Evolutionary conservation across 169 alveolate genomes (phyloP).

Genomic region (Plasmodium knowlesi): DNA sequence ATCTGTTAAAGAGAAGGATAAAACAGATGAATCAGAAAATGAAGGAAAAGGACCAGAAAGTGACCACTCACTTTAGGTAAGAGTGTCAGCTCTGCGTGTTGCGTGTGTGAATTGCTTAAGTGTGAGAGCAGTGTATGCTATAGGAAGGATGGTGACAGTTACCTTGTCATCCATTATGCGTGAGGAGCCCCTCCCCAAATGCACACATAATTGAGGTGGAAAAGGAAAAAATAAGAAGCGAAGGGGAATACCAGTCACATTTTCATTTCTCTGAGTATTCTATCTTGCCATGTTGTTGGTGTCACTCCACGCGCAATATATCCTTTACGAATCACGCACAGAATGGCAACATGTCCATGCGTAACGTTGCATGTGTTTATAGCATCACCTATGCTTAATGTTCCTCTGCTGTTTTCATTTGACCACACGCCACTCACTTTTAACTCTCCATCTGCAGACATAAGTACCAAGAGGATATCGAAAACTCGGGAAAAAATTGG

Average conservation of each 20-base stretch:
- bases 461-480: constrained; percentile 30
- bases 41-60: neutral
- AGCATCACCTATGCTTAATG: neutral
- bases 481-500: constrained; percentile 37
- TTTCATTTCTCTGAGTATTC: neutral
- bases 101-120: too few relatives aligned
- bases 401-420: neutral
- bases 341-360: too few relatives aligned
- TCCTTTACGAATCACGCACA: too few relatives aligned
- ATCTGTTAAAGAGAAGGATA: constrained; percentile 37
- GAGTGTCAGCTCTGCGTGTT: neutral
- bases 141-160: too few relatives aligned
- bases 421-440: neutral
- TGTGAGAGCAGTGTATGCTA: too few relatives aligned
- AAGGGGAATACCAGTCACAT: too few relatives aligned
- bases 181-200: too few relatives aligned
- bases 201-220: neutral
- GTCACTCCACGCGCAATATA: too few relatives aligned
- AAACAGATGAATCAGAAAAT: constrained; percentile 8
- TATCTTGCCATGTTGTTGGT: too few relatives aligned
- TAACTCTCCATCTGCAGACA: neutral
- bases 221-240: neutral
- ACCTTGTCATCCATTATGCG: too few relatives aligned
- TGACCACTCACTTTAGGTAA: neutral
- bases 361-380: too few relatives aligned